Conservation (phyloP, 75 land plant species). For the Selaginella tamariscina region DNA sequence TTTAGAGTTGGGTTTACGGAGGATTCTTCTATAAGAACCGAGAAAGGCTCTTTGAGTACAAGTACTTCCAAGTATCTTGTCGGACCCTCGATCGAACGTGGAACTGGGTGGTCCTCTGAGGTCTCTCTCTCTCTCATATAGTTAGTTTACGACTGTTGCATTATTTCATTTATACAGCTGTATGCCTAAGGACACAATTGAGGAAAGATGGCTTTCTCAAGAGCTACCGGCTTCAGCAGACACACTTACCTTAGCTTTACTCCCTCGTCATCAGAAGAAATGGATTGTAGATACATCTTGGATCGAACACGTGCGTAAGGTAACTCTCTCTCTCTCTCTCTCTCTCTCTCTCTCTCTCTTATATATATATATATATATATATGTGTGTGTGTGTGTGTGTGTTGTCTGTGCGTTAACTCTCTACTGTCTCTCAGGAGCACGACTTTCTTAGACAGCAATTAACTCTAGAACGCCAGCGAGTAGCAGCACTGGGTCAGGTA, state of each 20-base stretch:
- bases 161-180: neutral
- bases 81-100: conserved; percentile 9
- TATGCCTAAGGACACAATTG: conserved; percentile 8
- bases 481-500: conserved; percentile 19
- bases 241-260: neutral
- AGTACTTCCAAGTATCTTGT: neutral
- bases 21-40: neutral
- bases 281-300: conserved; percentile 29
- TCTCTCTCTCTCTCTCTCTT: neutral
- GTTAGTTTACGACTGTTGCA: conserved; percentile 5
- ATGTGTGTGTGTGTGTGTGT: too few species aligned
- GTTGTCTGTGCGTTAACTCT: too few species aligned
- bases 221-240: conserved; percentile 11
- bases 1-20: conserved; percentile 13
- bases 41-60: neutral
- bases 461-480: conserved; percentile 21
- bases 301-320: conserved; percentile 31
- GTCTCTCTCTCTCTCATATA: neutral
- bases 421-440: conserved; percentile 30
- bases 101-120: conserved; percentile 9
- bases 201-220: conserved; percentile 8
- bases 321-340: conserved; percentile 9
- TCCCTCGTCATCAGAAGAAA: conserved; percentile 23
- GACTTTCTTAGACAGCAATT: conserved; percentile 21
- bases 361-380: neutral